A percentile compares a stretch with the other conserved stretches of the same genome.
These are phyloP conservation scores for Sedum album DNA, from an alignment of 164 flowering plant genomes.

Conservation along the genomic window DNA sequence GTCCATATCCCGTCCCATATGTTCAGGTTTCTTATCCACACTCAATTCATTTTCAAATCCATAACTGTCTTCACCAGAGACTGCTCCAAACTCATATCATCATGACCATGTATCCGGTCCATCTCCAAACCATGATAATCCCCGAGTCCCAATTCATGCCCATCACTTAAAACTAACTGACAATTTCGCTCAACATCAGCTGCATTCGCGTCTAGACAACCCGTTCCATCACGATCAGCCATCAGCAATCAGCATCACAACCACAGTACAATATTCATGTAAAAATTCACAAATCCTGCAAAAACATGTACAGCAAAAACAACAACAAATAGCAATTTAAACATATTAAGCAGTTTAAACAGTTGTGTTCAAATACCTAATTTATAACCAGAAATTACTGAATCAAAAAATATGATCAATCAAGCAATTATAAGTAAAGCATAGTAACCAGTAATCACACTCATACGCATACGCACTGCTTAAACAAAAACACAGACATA, in stretches of 20 bases:
- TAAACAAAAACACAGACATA: no score
- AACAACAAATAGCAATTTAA: neutral
- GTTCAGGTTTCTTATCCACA: constrained; percentile 26
- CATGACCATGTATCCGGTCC: constrained; percentile 25
- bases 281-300: constrained; percentile 3
- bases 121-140: constrained; percentile 28
- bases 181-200: constrained; percentile 21
- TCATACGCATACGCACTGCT: no score
- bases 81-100: constrained; percentile 35
- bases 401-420: no score
- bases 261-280: constrained; percentile 4
- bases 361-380: no score
- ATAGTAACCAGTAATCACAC: no score
- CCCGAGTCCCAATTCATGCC: constrained; percentile 18
- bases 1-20: constrained; percentile 22
- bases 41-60: constrained; percentile 20
- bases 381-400: no score
- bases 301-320: no score
- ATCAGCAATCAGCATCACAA: constrained; percentile 19
- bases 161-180: constrained; percentile 23
- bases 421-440: no score
- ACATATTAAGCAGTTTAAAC: no score
- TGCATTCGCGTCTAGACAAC: constrained; percentile 11
- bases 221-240: constrained; percentile 42
- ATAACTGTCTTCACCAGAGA: constrained; percentile 22